Percentiles rank a stretch among this genome's conserved stretches.
These are phyloP conservation scores for Coffea eugenioides DNA, from an alignment of 257 asterid genomes.

Conservation along the genomic window DNA sequence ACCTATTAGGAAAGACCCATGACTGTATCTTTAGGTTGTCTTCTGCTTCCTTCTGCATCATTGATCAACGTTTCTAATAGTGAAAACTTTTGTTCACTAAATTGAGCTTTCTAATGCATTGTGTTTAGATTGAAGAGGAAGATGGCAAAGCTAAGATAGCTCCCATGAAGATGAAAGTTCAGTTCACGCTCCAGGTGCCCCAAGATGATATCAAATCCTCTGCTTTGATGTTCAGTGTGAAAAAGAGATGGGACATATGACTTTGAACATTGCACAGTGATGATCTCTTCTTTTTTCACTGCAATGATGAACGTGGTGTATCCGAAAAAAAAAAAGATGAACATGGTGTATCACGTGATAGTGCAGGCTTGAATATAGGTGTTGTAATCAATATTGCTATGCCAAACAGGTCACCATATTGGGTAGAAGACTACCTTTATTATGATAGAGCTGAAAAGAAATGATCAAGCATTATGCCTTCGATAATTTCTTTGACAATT, in stretches of 20 bases:
- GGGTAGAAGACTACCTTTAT: neutral
- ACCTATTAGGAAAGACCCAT: too few relatives aligned
- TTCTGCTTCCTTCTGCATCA: neutral
- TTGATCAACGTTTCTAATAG: neutral
- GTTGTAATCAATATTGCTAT: neutral
- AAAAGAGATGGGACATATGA: slow-evolving; percentile 93
- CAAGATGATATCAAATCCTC: slow-evolving; percentile 75
- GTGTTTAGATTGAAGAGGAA: slow-evolving; percentile 71
- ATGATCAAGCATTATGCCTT: neutral
- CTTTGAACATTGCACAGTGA: neutral
- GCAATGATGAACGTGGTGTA: neutral
- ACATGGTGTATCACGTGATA: neutral
- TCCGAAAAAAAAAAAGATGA: neutral
- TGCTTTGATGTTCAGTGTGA: slow-evolving; percentile 77
- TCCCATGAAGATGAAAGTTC: slow-evolving; percentile 94
- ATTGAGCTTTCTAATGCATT: slow-evolving; percentile 5
- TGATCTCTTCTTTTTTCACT: neutral
- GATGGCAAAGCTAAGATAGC: slow-evolving; percentile 72
- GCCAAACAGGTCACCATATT: neutral
- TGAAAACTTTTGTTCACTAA: neutral
- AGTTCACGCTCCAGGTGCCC: slow-evolving; percentile 93
- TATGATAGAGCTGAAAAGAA: neutral
- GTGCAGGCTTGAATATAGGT: too few relatives aligned
- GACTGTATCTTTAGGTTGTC: neutral
- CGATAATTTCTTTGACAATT: neutral